Base-by-base conservation (phyloP, 148 eudicot species). In the Rhododendron vialii region DNA sequence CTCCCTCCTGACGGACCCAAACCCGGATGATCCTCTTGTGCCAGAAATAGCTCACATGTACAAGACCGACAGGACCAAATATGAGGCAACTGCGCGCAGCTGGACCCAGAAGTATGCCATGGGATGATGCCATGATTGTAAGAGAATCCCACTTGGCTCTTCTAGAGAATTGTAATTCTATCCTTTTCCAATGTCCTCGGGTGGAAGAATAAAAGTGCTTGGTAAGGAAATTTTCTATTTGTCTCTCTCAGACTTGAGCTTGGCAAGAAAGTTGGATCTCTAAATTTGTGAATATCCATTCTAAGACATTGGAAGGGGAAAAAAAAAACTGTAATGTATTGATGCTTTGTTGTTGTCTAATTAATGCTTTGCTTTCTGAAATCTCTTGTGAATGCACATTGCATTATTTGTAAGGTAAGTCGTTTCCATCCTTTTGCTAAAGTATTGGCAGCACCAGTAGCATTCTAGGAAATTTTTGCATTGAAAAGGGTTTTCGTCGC, bases 41-140 rank as follows among this genome's bases (percentile, higher is more conserved):
- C 92, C 92, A 4, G 92, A 90, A 83, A 90, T 90, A 51, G 92
- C 92, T 35, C 92, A 90, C 50, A 88, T 90, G 92, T 90, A 90
- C 89, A 90, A 90, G 90, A 87, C 90, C 5, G 92, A 90, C 78
- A 73, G 87, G 84, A 78, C 86, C 84, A 90, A 88, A 51, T 90
- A 90, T 48, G 92, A 90, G 90, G 5, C 89, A n/a, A 90, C 92
- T 82, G 92, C 92, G 14, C 91, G 91, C 55, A 90, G 91, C 86
- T 90, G 91, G 91, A 90, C 91, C 22, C 91, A 90, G 87, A 90
- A 90, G 65, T 88, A 90, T 78, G 88, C 92, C 75, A 90, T 90
- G 92, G 92, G 92, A 33, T 90, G 79, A 90, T 88, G 92, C 90
- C 90, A 53, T 90, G 79, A 90, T 65, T 12, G 84, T 17, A 53